These are phyloP conservation scores for Acer saccharum DNA, from an alignment of 345 rosid species.

Conservation along the genomic window DNA sequence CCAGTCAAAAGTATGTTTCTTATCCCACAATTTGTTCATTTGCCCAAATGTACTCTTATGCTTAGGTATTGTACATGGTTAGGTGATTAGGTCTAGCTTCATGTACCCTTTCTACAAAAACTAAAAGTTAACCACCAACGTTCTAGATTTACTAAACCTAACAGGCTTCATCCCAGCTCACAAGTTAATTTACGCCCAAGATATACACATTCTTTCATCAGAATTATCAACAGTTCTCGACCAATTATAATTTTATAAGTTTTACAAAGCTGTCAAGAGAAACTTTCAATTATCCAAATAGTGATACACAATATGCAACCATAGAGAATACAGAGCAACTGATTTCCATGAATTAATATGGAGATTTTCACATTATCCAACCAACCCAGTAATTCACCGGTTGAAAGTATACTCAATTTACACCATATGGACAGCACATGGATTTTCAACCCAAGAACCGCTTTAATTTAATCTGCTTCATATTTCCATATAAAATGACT, in stretches of 20 bases:
- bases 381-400: not conserved
- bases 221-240: not conserved
- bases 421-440: not conserved
- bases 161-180: not conserved
- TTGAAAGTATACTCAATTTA: not conserved
- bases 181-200: not conserved
- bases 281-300: not conserved
- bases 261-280: not conserved
- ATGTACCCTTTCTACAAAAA: not conserved
- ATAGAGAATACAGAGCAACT: not conserved
- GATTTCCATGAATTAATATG: not conserved
- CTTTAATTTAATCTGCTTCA: not conserved
- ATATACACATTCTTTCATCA: not conserved
- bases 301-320: not conserved
- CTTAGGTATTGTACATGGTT: not conserved
- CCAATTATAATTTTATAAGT: not conserved
- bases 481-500: not conserved
- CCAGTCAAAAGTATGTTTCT: not conserved
- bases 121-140: not conserved
- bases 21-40: not conserved
- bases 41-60: not conserved
- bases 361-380: not conserved
- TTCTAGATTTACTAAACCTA: not conserved
- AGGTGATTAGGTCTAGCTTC: not conserved
- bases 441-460: not conserved